Evolutionary conservation across 305 asterid genomes (phyloP).

Genomic region (Rubia balearica): DNA sequence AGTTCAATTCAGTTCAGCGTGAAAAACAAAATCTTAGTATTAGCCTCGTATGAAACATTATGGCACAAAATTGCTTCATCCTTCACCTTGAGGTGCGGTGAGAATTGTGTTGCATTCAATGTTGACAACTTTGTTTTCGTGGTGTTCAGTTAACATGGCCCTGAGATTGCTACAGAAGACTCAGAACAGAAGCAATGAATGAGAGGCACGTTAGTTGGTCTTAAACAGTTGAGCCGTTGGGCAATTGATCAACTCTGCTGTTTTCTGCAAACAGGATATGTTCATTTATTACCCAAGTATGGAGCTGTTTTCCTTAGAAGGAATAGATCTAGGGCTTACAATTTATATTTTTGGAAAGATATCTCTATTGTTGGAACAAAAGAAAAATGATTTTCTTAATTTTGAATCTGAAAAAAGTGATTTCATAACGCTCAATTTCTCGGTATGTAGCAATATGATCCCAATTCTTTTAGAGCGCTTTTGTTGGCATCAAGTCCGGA

Average conservation of each 20-base stretch:
- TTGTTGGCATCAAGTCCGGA: no score
- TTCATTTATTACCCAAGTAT: neutral
- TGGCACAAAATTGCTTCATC: neutral
- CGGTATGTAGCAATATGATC: no score
- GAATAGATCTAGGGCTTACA: neutral
- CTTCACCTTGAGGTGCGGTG: neutral
- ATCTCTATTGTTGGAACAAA: no score
- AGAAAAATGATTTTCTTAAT: no score
- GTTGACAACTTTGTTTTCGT: neutral
- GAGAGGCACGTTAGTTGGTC: conserved; percentile 20
- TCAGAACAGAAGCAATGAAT: conserved; percentile 14
- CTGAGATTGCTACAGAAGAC: neutral
- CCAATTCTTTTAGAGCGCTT: no score
- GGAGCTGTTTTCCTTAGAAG: conserved; percentile 3
- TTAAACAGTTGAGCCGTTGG: conserved; percentile 23
- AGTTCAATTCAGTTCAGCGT: no score
- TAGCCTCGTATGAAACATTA: neutral
- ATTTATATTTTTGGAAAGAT: no score
- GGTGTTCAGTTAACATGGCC: neutral
- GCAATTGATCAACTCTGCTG: neutral
- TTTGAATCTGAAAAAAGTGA: no score
- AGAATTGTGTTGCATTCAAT: neutral
- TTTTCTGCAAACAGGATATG: conserved; percentile 7
- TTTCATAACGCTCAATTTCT: no score
- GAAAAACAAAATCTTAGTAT: neutral